Evolutionary conservation across 176 grass and related monocot species (phyloP).

Genomic region (sorghum (Sorghum bicolor)): DNA sequence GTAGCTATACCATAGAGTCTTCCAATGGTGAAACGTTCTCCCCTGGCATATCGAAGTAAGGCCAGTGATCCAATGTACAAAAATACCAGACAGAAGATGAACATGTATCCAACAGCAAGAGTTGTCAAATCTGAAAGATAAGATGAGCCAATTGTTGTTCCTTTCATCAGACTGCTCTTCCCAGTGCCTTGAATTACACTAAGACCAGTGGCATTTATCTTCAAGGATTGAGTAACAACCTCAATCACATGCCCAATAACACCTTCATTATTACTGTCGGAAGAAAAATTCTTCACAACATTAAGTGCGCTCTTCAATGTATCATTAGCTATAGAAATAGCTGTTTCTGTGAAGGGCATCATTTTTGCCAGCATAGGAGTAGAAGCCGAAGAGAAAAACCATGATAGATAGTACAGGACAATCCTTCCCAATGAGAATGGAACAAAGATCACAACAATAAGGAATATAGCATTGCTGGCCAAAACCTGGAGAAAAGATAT

Average conservation of each 20-base stretch:
- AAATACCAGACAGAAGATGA: conserved; percentile 74
- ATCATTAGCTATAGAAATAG: conserved; percentile 79
- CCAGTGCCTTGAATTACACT: conserved; percentile 50
- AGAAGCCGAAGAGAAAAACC: conserved; percentile 94
- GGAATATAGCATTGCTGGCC: conserved; percentile 99
- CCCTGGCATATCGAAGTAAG: conserved; percentile 80
- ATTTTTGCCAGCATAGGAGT: conserved; percentile 75
- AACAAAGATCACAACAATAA: conserved; percentile 90
- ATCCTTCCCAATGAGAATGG: conserved; percentile 98
- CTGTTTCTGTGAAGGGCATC: conserved; percentile 77
- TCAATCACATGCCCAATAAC: conserved; percentile 74
- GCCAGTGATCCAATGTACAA: conserved; percentile 86
- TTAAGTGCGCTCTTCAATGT: conserved; percentile 79
- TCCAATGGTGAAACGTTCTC: conserved; percentile 82
- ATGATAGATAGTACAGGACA: conserved; percentile 84
- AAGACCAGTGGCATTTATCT: conserved; percentile 72
- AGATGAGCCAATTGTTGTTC: conserved; percentile 54
- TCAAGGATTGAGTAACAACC: conserved; percentile 71
- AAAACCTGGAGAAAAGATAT: conserved; percentile 62
- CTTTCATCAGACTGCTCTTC: conserved; percentile 50
- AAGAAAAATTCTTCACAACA: conserved; percentile 79
- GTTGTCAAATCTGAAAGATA: conserved; percentile 95
- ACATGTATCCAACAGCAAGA: conserved; percentile 87
- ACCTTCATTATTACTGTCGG: conserved; percentile 63
- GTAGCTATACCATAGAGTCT: conserved; percentile 80